Evolutionary conservation across 2,329 filamentous ascomycete species (phyloP).

Genomic region (Aspergillus sp.): DNA sequence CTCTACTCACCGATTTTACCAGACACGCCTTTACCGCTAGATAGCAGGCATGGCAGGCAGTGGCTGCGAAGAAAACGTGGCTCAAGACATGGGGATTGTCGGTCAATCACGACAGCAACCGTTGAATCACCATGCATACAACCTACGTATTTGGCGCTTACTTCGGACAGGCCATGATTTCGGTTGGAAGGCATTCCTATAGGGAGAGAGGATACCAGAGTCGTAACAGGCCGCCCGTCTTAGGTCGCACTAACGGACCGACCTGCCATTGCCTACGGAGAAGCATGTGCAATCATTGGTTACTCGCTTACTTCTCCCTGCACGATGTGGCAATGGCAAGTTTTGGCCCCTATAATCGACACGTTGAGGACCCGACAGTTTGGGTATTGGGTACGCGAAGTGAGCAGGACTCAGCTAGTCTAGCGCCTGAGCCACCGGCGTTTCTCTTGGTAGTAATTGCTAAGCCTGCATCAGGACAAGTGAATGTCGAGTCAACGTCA

Average conservation of each 20-base stretch:
- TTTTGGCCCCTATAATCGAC: not conserved
- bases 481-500: not conserved
- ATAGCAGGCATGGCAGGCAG: not conserved
- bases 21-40: conserved; percentile 1
- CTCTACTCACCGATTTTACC: not conserved
- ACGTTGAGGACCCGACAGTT: not conserved
- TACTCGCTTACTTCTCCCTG: not conserved
- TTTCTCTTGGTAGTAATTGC: not conserved
- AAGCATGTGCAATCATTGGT: not conserved
- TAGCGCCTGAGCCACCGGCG: not conserved
- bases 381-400: not conserved
- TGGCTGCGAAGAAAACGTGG: conserved; percentile 12
- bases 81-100: conserved; percentile 14
- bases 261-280: not conserved
- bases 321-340: not conserved
- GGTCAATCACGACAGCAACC: conserved; percentile 11
- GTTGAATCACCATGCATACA: conserved; percentile 4
- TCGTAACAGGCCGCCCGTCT: not conserved
- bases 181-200: not conserved
- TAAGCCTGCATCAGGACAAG: not conserved
- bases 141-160: conserved; percentile 8
- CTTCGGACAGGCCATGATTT: conserved; percentile 1
- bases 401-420: not conserved
- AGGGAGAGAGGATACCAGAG: not conserved
- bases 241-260: not conserved